Percentiles rank a stretch among this genome's conserved stretches.
Evolutionary conservation across 2,329 filamentous ascomycete species (phyloP).

Genomic region (Diaporthe citriasiana): DNA sequence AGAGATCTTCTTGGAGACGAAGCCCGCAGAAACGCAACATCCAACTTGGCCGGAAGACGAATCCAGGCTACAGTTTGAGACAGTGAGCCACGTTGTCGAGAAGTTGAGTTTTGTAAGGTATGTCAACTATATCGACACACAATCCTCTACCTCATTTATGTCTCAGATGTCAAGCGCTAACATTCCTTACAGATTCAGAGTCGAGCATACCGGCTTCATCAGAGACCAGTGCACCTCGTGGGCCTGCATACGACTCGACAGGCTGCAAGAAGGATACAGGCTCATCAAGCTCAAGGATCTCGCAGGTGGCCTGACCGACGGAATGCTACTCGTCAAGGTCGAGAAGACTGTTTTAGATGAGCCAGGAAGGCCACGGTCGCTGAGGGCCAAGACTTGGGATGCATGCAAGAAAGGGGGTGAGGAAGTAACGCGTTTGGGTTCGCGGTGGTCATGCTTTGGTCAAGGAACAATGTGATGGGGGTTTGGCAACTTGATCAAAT

Average conservation of each 20-base stretch:
- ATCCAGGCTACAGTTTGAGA: constrained; percentile 69
- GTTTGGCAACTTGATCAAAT: neutral
- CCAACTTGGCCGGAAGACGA: constrained; percentile 72
- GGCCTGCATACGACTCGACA: constrained; percentile 72
- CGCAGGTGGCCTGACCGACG: constrained; percentile 58
- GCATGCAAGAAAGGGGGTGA: constrained; percentile 34
- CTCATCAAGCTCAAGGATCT: constrained; percentile 64
- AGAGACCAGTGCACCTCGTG: constrained; percentile 62
- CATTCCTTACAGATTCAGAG: constrained; percentile 60
- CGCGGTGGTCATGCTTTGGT: constrained; percentile 35
- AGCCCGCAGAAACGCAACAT: constrained; percentile 68
- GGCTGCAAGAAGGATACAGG: constrained; percentile 67
- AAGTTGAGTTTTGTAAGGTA: constrained; percentile 81
- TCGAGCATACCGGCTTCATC: constrained; percentile 62
- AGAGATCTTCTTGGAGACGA: constrained; percentile 58
- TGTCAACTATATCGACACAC: neutral
- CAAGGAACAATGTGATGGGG: neutral
- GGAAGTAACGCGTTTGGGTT: constrained; percentile 35
- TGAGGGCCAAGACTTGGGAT: constrained; percentile 39
- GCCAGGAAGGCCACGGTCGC: constrained; percentile 4
- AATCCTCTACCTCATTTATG: neutral
- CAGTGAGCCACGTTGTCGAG: constrained; percentile 72
- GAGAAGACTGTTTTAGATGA: constrained; percentile 57
- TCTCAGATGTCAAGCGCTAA: neutral
- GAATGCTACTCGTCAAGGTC: constrained; percentile 66